phyloP scores from a whole-genome alignment of 305 asterid species.

The Fraxinus sp. region DNA sequence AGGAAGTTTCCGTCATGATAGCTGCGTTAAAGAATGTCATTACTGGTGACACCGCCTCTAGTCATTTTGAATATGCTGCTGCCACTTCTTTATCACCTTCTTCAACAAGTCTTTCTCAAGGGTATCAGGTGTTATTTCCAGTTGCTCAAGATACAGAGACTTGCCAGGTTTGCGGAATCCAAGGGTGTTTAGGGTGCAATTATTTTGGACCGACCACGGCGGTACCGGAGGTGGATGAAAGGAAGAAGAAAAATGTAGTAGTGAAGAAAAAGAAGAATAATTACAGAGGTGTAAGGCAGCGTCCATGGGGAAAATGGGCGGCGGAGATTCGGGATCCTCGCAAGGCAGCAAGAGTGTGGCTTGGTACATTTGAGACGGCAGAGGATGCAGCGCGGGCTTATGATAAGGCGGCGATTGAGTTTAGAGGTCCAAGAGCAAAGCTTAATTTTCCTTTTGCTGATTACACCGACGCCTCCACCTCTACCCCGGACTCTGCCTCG shows the following conservation, averaged over 20 bases:
- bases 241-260: slow-evolving; percentile 19
- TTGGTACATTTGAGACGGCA: slow-evolving; percentile 77
- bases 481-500: not conserved
- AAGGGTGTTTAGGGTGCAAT: slow-evolving; percentile 72
- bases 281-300: slow-evolving; percentile 86
- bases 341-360: slow-evolving; percentile 87
- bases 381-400: slow-evolving; percentile 88
- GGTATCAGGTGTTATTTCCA: slow-evolving; percentile 16
- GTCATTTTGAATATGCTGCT: not conserved
- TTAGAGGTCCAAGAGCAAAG: slow-evolving; percentile 87
- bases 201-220: slow-evolving; percentile 31
- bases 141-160: slow-evolving; percentile 37
- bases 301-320: slow-evolving; percentile 99
- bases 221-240: slow-evolving; percentile 15
- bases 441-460: slow-evolving; percentile 73
- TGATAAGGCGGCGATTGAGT: slow-evolving; percentile 76
- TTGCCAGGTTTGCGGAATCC: slow-evolving; percentile 51
- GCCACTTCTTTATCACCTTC: slow-evolving; percentile 7
- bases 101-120: not conserved
- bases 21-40: slow-evolving; percentile 61
- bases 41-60: slow-evolving; percentile 28
- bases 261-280: slow-evolving; percentile 54
- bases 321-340: slow-evolving; percentile 85
- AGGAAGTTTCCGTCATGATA: slow-evolving; percentile 65
- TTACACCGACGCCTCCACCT: slow-evolving; percentile 33